Percentiles rank a stretch among this genome's conserved stretches.
phyloP scores from a whole-genome alignment of 176 grass and related monocot genomes.

The Carex kokanica region DNA sequence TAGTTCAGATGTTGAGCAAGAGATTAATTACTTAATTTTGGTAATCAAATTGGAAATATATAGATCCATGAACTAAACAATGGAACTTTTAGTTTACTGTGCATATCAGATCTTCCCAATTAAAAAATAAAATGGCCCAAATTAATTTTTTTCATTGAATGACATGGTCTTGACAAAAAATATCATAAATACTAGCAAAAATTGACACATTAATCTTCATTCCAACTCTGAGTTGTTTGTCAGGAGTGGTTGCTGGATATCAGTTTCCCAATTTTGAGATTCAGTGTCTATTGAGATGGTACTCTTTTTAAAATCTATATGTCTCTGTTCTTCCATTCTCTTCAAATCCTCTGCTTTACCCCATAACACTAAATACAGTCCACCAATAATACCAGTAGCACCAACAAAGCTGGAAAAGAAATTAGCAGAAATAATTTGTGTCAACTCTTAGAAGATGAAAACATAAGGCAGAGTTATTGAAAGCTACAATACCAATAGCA shows the following conservation, averaged over 20 bases:
- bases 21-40: no score
- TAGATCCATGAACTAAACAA: no score
- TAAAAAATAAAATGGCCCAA: neutral
- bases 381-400: slow-evolving; percentile 24
- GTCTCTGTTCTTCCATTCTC: neutral
- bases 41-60: no score
- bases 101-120: neutral
- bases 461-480: neutral
- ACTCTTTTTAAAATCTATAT: neutral
- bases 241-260: slow-evolving; percentile 30
- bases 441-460: neutral
- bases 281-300: neutral
- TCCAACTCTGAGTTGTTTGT: neutral
- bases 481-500: neutral
- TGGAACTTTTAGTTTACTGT: no score
- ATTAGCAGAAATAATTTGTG: neutral
- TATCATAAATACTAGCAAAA: neutral
- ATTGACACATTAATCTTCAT: no score
- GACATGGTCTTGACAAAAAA: neutral
- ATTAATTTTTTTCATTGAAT: neutral
- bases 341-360: slow-evolving; percentile 32
- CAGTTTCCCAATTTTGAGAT: neutral
- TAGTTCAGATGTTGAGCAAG: no score
- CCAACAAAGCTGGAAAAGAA: slow-evolving; percentile 30
- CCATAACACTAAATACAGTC: slow-evolving; percentile 39